phyloP scores from a whole-genome alignment of 139 green algal species.

The Asterochloris sp. region DNA sequence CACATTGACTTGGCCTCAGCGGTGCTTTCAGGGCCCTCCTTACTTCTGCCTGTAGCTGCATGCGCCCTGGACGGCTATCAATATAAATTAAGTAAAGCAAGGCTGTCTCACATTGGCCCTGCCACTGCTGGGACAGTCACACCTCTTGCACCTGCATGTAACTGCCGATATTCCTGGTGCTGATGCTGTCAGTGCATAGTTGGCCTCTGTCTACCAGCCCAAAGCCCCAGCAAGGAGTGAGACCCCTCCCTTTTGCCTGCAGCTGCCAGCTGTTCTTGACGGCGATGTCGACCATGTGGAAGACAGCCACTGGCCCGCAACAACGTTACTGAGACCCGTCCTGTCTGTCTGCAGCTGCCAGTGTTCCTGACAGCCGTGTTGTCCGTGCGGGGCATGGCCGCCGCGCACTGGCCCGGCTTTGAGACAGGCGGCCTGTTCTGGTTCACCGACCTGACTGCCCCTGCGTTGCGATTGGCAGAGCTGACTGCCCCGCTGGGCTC shows the following conservation, averaged over 20 bases:
- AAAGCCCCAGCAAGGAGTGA: not conserved
- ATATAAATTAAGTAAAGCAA: too few species aligned
- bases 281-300: not conserved
- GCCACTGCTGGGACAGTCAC: too few species aligned
- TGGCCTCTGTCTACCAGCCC: not conserved
- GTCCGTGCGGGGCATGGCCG: constrained; percentile 60
- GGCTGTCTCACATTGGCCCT: too few species aligned
- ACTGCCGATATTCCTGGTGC: too few species aligned
- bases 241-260: not conserved
- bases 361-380: constrained; percentile 57
- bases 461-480: constrained; percentile 40
- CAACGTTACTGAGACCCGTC: not conserved
- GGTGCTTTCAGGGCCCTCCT: too few species aligned
- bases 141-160: too few species aligned
- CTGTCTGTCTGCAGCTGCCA: constrained; percentile 42
- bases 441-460: constrained; percentile 71
- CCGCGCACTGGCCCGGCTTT: constrained; percentile 56
- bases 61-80: too few species aligned
- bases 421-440: constrained; percentile 57
- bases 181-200: not conserved
- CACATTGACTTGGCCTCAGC: too few species aligned
- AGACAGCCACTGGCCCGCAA: not conserved
- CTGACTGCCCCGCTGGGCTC: constrained; percentile 32
- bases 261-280: not conserved
- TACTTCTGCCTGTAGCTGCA: too few species aligned